A percentile compares a stretch with the other conserved stretches of the same genome.
Evolutionary conservation across 1,139 yeast genomes (phyloP).

Genomic region (Kodamaea anthophila): DNA sequence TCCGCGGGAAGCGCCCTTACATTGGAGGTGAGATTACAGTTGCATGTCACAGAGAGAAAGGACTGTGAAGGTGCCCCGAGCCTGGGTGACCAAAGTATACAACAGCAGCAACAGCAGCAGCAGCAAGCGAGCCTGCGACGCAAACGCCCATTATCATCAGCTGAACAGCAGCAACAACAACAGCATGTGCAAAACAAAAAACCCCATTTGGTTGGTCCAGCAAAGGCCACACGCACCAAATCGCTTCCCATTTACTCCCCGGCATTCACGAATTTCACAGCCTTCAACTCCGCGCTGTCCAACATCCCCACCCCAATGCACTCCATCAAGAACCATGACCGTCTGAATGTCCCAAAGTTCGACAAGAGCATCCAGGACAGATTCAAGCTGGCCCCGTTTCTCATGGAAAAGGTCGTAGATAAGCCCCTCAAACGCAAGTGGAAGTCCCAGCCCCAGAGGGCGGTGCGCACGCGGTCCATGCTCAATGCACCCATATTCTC

Average conservation of each 20-base stretch:
- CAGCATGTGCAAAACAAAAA: constrained; percentile 7
- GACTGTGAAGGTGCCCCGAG: neutral
- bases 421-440: constrained; percentile 28
- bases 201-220: constrained; percentile 13
- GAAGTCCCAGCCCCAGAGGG: constrained; percentile 20
- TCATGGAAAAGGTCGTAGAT: constrained; percentile 35
- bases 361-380: constrained; percentile 40
- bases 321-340: constrained; percentile 40
- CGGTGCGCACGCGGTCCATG: constrained; percentile 43
- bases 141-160: constrained; percentile 1
- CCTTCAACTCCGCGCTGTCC: constrained; percentile 36
- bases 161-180: no score
- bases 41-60: constrained; percentile 35
- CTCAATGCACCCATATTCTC: constrained; percentile 24
- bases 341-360: constrained; percentile 34
- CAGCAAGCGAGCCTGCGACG: constrained; percentile 4
- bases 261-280: constrained; percentile 3
- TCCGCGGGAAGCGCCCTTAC: constrained; percentile 45
- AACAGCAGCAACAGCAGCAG: constrained; percentile 1
- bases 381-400: constrained; percentile 44
- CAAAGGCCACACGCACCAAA: constrained; percentile 60
- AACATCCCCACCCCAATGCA: constrained; percentile 37
- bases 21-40: constrained; percentile 56
- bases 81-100: neutral
- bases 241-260: constrained; percentile 27